Evolutionary conservation across 108 stramenopile genomes (phyloP), one percentile per base, ranked within the genome.

Genomic region (Cylindrotheca fusiformis): DNA sequence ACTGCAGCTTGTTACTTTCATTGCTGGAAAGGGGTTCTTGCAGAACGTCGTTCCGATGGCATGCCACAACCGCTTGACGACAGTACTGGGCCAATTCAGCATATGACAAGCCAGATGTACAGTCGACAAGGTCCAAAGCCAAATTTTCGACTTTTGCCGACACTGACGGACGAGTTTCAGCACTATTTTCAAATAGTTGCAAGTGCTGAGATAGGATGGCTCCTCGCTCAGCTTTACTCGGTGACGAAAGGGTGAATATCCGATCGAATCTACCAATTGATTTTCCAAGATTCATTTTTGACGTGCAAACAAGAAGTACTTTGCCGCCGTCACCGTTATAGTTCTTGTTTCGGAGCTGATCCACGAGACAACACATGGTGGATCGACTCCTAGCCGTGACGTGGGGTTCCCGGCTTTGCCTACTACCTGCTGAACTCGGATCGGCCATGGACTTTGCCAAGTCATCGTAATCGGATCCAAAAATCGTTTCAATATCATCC

Each of bases 81-180:
- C 87, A 93, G 46, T 59, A 73, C 49, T 84, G 80, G 0, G 87
- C 67, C 27, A 93, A 45, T 51, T 93, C 92, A 14, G 76, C 70
- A 4, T 70, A 72, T 6, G 79, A 80, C 52, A 70, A 69, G 17
- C 88, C 92, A 5, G 75, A 55, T 6, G 82, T 75, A 31, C 66
- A 70, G 26, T 67, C 74, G 4, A 77, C 79, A 1, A 86, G 32
- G 48, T 63, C 65, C 8, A 75, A 68, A 20, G 83, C 19, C 3
- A 60, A 17, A 41, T 46, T 41, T 30, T 68, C 62, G 26, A 8
- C 18, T 27, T 18, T 60, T n/a, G n/a, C n/a, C n/a, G n/a, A n/a
- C n/a, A n/a, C n/a, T n/a, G n/a, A n/a, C n/a, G n/a, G n/a, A n/a
- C n/a, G n/a, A n/a, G n/a, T n/a, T n/a, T n/a, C n/a, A n/a, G n/a